These are phyloP conservation scores for Verticillium nonalfalfae DNA, from an alignment of 2,329 filamentous ascomycete genomes.

Conservation along the genomic window DNA sequence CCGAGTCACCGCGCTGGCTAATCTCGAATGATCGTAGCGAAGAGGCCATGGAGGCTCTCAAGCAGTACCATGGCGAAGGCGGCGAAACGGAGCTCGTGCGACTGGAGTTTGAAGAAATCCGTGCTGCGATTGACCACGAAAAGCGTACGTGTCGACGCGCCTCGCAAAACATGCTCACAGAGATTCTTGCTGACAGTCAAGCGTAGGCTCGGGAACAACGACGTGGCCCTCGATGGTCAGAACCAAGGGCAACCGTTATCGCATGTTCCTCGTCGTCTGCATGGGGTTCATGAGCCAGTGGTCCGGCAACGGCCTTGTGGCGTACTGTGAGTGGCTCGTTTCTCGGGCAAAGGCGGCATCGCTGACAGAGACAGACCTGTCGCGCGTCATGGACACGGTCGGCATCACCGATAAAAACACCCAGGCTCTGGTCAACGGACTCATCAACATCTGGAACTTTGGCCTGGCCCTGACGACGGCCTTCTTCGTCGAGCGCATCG, in stretches of 20 bases:
- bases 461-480: conserved; percentile 18
- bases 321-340: conserved; percentile 14
- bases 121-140: conserved; percentile 24
- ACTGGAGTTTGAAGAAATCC: conserved; percentile 44
- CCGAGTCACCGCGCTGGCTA: conserved; percentile 58
- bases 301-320: conserved; percentile 25
- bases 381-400: conserved; percentile 12
- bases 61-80: conserved; percentile 51
- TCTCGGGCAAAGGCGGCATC: background rate
- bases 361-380: conserved; percentile 5
- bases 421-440: conserved; percentile 19
- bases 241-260: conserved; percentile 22
- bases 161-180: background rate
- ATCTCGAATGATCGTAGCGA: conserved; percentile 48
- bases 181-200: background rate
- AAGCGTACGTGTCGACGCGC: conserved; percentile 21
- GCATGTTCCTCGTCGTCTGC: conserved; percentile 29
- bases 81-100: conserved; percentile 43
- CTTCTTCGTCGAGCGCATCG: conserved; percentile 19
- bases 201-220: conserved; percentile 13
- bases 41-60: conserved; percentile 44
- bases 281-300: conserved; percentile 38
- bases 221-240: conserved; percentile 22
- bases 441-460: conserved; percentile 22
- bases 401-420: conserved; percentile 17